Conservation (phyloP, 176 grass and related monocot genomes). For the Poa pratensis region DNA sequence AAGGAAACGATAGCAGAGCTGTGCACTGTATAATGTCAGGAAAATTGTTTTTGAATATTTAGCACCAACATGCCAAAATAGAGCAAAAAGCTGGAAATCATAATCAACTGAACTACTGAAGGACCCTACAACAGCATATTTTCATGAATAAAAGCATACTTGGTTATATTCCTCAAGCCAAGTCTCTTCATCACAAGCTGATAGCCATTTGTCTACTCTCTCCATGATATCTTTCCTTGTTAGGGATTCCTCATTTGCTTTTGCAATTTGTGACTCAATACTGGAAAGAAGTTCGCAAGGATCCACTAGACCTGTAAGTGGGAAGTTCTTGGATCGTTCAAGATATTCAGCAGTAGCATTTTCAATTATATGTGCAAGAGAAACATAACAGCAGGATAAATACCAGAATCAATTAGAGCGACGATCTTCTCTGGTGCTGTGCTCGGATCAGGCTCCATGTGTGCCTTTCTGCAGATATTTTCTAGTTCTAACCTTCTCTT, state of each 20-base stretch:
- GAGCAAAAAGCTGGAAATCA: background rate
- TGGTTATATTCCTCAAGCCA: constrained; percentile 98
- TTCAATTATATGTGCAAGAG: background rate
- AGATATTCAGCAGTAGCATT: constrained; percentile 40
- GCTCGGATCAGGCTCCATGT: constrained; percentile 84
- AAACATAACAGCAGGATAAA: constrained; percentile 22
- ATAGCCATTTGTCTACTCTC: constrained; percentile 80
- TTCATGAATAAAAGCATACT: constrained; percentile 47
- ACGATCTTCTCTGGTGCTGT: constrained; percentile 83
- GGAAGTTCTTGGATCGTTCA: constrained; percentile 29
- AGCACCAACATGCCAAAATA: constrained; percentile 32
- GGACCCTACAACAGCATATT: constrained; percentile 10
- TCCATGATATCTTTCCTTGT: constrained; percentile 93
- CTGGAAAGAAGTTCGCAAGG: constrained; percentile 89
- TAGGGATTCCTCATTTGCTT: constrained; percentile 75
- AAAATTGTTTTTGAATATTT: constrained; percentile 14
- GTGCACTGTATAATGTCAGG: constrained; percentile 16
- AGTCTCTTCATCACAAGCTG: constrained; percentile 86
- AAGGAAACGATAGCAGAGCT: background rate
- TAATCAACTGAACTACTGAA: background rate
- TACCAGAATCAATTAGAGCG: constrained; percentile 94
- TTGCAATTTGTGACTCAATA: constrained; percentile 79
- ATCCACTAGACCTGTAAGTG: constrained; percentile 84
- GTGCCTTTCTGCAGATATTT: constrained; percentile 79
- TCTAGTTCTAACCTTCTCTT: constrained; percentile 93